Base-by-base conservation (phyloP, 768 basidiomycete species). In the Mycena albidolilacea region DNA sequence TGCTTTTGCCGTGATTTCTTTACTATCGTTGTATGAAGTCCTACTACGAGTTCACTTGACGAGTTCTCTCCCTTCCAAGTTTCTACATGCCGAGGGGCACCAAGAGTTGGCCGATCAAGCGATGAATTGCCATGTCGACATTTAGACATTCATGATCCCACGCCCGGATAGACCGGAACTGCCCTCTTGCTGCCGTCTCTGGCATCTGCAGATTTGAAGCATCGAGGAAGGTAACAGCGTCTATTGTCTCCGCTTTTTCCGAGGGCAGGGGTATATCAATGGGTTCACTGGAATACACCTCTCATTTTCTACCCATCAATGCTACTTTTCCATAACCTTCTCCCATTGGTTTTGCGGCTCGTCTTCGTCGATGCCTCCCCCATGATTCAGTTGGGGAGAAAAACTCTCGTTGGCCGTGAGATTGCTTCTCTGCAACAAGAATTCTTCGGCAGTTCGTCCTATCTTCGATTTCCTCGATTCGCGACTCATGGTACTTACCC, bases 401-500 rank as follows among this genome's bases (percentile, higher is more conserved):
- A 55, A 6, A 67, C 65, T 23, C 65, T 67, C 9, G 19, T 67
- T 30, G 65, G 65, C 1, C 65, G 21, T 3, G 65, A 55, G 2
- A 66, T 57, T 55, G 1, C 52, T 37, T 21, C 54, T 4, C 17
- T 66, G 2, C 41, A 67, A 52, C 57, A 67, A 14, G 57, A 58
- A 7, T 58, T 67, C 37, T 58, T 67, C 17, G 57, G 57, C 23
- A 35, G 57, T 38, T 38, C 30, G 55, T 37, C 52, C 14, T 55
- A 17, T 10, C 2, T 19, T 14, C 35, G 6, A 6, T 15, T 8
- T 37, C 17, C 57, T 10, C 5, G 14, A 7, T 12, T 30, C 9
- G 5, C 1, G 8, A 19, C 57, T 58, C 17, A 58, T 58, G 17
- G 19, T 19, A 10, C 12, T 43, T 14, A 30, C 23, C 37, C 57